A percentile compares a stretch with the other conserved stretches of the same genome.
Evolutionary conservation across 2,329 filamentous ascomycete species (phyloP).

Genomic region (Stemphylium vesicarium): DNA sequence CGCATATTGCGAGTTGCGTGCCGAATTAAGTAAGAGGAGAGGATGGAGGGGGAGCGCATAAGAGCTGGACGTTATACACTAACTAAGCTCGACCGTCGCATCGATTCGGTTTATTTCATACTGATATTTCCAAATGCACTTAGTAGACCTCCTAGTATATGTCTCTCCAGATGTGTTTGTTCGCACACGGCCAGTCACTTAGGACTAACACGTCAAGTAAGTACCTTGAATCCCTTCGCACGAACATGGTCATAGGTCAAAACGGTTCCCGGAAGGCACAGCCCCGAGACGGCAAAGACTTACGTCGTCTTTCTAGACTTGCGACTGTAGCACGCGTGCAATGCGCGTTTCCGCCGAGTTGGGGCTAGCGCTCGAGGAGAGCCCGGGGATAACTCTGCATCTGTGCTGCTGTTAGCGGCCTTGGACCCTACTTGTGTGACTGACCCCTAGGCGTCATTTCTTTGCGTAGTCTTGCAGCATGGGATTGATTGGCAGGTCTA

Average conservation of each 20-base stretch:
- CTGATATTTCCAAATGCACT: too few species aligned
- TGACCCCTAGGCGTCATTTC: background rate
- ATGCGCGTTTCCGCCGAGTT: background rate
- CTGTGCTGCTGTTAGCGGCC: background rate
- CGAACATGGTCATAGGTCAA: background rate
- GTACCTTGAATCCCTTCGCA: background rate
- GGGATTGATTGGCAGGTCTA: background rate
- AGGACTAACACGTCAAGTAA: background rate
- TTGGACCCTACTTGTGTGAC: background rate
- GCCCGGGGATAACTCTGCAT: background rate
- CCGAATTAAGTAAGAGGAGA: too few species aligned
- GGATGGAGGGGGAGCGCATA: too few species aligned
- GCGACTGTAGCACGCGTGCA: background rate
- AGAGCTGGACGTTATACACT: background rate
- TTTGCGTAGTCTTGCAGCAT: background rate
- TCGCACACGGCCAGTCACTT: background rate
- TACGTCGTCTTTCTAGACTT: background rate
- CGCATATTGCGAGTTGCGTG: too few species aligned
- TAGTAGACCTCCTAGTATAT: too few species aligned
- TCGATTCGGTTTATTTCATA: too few species aligned
- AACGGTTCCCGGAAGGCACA: background rate
- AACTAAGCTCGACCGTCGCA: background rate
- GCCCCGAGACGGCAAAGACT: background rate
- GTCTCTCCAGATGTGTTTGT: background rate
- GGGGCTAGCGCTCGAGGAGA: background rate